Percentiles rank a stretch among this genome's conserved stretches.
phyloP scores from a whole-genome alignment of 169 alveolate species.

The Amoebophrya sp. region DNA sequence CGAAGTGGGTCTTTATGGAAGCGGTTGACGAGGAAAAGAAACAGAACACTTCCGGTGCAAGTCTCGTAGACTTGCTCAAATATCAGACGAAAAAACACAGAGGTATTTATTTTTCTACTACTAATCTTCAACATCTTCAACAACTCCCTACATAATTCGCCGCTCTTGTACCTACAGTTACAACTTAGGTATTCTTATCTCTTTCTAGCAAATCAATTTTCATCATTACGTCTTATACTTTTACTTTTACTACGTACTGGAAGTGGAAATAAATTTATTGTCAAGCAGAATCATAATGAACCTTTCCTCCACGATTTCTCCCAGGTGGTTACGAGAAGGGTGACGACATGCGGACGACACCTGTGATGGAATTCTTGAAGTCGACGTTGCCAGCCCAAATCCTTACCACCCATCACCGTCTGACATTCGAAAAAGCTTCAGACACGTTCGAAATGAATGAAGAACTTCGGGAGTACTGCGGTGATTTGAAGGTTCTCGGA shows the following conservation, averaged over 20 bases:
- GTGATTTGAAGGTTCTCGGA: slow-evolving; percentile 67
- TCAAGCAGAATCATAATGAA: too few relatives aligned
- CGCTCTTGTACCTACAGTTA: not conserved
- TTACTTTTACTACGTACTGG: slow-evolving; percentile 5
- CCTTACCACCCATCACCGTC: slow-evolving; percentile 54
- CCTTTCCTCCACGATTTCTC: too few relatives aligned
- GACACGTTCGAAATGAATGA: slow-evolving; percentile 38
- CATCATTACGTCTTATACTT: not conserved
- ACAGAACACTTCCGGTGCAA: not conserved
- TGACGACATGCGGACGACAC: not conserved
- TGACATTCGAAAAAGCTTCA: slow-evolving; percentile 52
- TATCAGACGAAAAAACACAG: slow-evolving; percentile 63
- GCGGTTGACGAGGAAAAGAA: slow-evolving; percentile 50
- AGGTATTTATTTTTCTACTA: slow-evolving; percentile 35
- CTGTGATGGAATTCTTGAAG: slow-evolving; percentile 55
- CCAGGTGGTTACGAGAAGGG: not conserved
- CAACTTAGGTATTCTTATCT: slow-evolving; percentile 69
- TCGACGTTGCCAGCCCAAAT: slow-evolving; percentile 62
- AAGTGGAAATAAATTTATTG: not conserved
- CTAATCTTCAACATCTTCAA: too few relatives aligned
- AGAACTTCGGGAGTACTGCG: slow-evolving; percentile 62
- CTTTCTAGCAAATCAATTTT: slow-evolving; percentile 61
- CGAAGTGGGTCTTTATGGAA: slow-evolving; percentile 81
- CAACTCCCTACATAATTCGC: too few relatives aligned
- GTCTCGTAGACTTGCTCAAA: slow-evolving; percentile 61